Evolutionary conservation across 2,329 filamentous ascomycete genomes (phyloP).

Genomic region (Aureobasidium sp.): DNA sequence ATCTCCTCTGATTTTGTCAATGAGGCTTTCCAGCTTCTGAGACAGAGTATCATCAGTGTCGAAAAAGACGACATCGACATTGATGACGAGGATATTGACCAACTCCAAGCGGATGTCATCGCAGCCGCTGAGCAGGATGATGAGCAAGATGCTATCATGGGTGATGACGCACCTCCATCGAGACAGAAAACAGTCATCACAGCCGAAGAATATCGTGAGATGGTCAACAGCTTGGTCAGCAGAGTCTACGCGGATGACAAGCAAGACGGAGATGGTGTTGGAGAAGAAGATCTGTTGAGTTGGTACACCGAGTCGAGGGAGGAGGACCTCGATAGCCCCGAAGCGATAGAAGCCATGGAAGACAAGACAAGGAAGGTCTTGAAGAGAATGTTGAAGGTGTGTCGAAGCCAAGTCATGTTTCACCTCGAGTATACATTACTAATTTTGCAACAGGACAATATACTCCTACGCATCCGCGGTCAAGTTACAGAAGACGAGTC

Average conservation of each 20-base stretch:
- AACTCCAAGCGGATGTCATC: constrained; percentile 27
- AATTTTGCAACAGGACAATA: constrained; percentile 44
- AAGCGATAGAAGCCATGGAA: constrained; percentile 71
- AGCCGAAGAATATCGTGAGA: constrained; percentile 93
- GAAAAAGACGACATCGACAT: constrained; percentile 97
- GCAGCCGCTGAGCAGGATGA: constrained; percentile 41
- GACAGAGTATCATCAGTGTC: constrained; percentile 93
- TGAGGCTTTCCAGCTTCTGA: constrained; percentile 84
- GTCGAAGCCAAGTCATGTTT: constrained; percentile 26
- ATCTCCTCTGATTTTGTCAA: constrained; percentile 78
- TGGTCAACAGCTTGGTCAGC: constrained; percentile 78
- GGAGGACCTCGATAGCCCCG: constrained; percentile 69
- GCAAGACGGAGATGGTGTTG: constrained; percentile 70
- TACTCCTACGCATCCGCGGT: constrained; percentile 60
- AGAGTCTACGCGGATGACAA: constrained; percentile 78
- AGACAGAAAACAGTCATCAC: constrained; percentile 63
- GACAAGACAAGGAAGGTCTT: constrained; percentile 74
- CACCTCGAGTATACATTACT: not conserved
- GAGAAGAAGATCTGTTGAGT: constrained; percentile 69
- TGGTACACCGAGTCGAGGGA: constrained; percentile 95
- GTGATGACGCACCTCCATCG: constrained; percentile 31
- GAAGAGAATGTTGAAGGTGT: constrained; percentile 91
- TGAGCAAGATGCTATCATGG: constrained; percentile 33
- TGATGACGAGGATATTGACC: constrained; percentile 59
- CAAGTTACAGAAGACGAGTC: constrained; percentile 80